These are phyloP conservation scores for Kokia cookei DNA, from an alignment of 441 rosid species.

Conservation along the genomic window DNA sequence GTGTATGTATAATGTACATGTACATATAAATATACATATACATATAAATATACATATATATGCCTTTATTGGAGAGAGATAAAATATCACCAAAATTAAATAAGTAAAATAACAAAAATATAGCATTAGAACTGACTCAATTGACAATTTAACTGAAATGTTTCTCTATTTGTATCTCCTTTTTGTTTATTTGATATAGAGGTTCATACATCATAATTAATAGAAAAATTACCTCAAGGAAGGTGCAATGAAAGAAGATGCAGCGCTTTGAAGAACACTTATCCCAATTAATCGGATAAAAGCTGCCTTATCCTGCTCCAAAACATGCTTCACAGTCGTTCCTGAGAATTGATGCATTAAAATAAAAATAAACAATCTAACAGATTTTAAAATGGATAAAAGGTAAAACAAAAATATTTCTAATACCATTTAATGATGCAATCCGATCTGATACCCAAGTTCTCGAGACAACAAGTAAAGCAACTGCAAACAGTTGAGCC, in stretches of 20 bases:
- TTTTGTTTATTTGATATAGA: neutral
- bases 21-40: too few species aligned
- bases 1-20: too few species aligned
- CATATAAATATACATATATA: neutral
- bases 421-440: conserved; percentile 91
- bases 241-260: conserved; percentile 92
- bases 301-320: conserved; percentile 93
- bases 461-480: conserved; percentile 87
- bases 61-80: neutral
- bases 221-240: conserved; percentile 62
- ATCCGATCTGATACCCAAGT: conserved; percentile 96
- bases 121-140: too few species aligned
- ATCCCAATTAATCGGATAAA: conserved; percentile 80
- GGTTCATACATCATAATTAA: neutral
- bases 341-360: conserved; percentile 39
- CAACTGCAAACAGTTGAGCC: conserved; percentile 77
- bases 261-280: conserved; percentile 94
- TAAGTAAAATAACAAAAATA: neutral
- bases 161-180: neutral
- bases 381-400: conserved; percentile 5
- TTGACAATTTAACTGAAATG: neutral
- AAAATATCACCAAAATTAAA: neutral
- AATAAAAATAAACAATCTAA: conserved; percentile 11
- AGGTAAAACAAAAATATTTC: neutral
- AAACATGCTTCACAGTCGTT: conserved; percentile 89